Evolutionary conservation across 2,329 filamentous ascomycete genomes (phyloP).

Genomic region (Fusarium tuaranense): DNA sequence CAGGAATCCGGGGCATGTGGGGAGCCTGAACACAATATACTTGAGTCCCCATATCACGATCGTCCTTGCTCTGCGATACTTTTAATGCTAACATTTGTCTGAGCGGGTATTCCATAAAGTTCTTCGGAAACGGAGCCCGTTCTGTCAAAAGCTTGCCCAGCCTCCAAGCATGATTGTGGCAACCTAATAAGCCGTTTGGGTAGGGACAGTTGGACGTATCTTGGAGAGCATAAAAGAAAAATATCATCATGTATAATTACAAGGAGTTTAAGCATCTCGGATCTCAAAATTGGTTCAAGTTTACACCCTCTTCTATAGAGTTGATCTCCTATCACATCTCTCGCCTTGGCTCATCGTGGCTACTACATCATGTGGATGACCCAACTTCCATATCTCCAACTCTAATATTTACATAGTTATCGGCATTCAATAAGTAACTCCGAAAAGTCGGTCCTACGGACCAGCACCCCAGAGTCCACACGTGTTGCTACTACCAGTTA

Average conservation of each 20-base stretch:
- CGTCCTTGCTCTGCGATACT: too few relatives aligned
- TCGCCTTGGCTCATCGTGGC: not conserved
- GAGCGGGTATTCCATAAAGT: too few relatives aligned
- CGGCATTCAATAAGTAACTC: not conserved
- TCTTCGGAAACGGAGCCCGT: too few relatives aligned
- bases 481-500: conserved; percentile 5
- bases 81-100: too few relatives aligned
- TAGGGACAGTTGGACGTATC: not conserved
- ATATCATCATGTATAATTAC: not conserved
- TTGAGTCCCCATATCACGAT: too few relatives aligned
- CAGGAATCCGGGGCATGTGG: too few relatives aligned
- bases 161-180: not conserved
- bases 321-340: not conserved
- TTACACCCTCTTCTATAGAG: not conserved
- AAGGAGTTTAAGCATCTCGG: too few relatives aligned
- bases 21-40: too few relatives aligned
- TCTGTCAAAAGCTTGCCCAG: not conserved
- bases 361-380: not conserved
- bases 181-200: not conserved
- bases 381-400: not conserved
- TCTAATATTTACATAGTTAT: not conserved
- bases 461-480: conserved; percentile 19
- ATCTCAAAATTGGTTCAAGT: not conserved
- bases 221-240: not conserved
- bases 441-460: conserved; percentile 20